Conservation (phyloP, 768 basidiomycete genomes). For the Rhizopogon roseolus region DNA sequence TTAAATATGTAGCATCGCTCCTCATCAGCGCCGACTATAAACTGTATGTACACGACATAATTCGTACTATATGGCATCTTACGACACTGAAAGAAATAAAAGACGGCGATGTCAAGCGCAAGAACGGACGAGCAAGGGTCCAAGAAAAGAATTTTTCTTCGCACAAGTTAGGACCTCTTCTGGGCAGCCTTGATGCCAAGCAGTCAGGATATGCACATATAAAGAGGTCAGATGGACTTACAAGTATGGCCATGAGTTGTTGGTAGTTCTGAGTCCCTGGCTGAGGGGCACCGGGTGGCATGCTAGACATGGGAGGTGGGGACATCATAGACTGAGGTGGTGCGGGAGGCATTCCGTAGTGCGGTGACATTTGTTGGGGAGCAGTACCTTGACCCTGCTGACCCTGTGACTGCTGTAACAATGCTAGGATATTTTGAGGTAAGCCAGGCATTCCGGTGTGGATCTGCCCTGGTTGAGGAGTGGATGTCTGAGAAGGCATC, state of each 20-base stretch:
- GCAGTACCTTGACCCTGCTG: slow-evolving; percentile 28
- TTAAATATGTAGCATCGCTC: not conserved
- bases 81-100: slow-evolving; percentile 1
- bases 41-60: not conserved
- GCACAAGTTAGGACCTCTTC: slow-evolving; percentile 17
- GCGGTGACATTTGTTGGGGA: slow-evolving; percentile 2
- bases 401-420: slow-evolving; percentile 51
- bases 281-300: slow-evolving; percentile 36
- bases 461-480: slow-evolving; percentile 29
- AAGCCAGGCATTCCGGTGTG: slow-evolving; percentile 35
- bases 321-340: slow-evolving; percentile 42
- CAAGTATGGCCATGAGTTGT: slow-evolving; percentile 67
- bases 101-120: not conserved
- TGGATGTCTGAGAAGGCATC: slow-evolving; percentile 22
- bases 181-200: slow-evolving; percentile 17
- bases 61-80: not conserved
- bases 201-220: not conserved
- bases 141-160: not conserved
- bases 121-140: not conserved
- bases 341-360: slow-evolving; percentile 35
- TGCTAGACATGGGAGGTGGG: slow-evolving; percentile 35
- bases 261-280: slow-evolving; percentile 46
- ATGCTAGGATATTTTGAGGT: slow-evolving; percentile 66
- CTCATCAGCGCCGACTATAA: too few species aligned
- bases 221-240: slow-evolving; percentile 27